Conservation (phyloP, 1,284 basidiomycete genomes). For the Puccinia novopanici region DNA sequence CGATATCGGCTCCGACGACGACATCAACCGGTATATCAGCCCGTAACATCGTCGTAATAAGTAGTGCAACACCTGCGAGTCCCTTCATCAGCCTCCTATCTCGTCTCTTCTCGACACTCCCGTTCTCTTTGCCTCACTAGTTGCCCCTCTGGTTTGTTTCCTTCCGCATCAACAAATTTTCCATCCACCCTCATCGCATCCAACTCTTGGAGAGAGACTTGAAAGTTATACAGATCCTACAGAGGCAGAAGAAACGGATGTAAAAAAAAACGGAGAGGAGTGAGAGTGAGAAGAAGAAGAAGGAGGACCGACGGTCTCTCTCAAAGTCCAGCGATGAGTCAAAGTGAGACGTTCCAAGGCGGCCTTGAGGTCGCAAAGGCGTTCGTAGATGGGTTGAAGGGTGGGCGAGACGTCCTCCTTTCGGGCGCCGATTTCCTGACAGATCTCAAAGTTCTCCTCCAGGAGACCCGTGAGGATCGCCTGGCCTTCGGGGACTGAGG, state of each 20-base stretch:
- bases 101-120: background rate
- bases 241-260: background rate
- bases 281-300: background rate
- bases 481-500: slow-evolving; percentile 83
- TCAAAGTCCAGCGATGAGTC: slow-evolving; percentile 93
- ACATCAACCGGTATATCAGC: slow-evolving; percentile 87
- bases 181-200: slow-evolving; percentile 95
- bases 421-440: slow-evolving; percentile 91
- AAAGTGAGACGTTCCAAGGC: slow-evolving; percentile 86
- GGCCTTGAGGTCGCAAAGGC: slow-evolving; percentile 78
- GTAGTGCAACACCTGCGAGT: slow-evolving; percentile 92
- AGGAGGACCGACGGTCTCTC: slow-evolving; percentile 73
- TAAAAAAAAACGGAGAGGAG: slow-evolving; percentile 13
- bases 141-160: slow-evolving; percentile 85
- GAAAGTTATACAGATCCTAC: slow-evolving; percentile 66
- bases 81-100: background rate
- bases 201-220: slow-evolving; percentile 89
- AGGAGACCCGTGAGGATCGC: slow-evolving; percentile 71
- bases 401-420: slow-evolving; percentile 86
- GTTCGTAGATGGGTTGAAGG: slow-evolving; percentile 91
- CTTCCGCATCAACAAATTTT: slow-evolving; percentile 92
- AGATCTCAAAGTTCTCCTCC: slow-evolving; percentile 95
- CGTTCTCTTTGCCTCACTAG: slow-evolving; percentile 68
- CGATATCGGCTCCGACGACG: slow-evolving; percentile 97
- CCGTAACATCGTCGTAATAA: slow-evolving; percentile 92